A percentile compares a stretch with the other conserved stretches of the same genome.
These are phyloP conservation scores for Collybia sp. DNA, from an alignment of 768 basidiomycete genomes.

Conservation along the genomic window DNA sequence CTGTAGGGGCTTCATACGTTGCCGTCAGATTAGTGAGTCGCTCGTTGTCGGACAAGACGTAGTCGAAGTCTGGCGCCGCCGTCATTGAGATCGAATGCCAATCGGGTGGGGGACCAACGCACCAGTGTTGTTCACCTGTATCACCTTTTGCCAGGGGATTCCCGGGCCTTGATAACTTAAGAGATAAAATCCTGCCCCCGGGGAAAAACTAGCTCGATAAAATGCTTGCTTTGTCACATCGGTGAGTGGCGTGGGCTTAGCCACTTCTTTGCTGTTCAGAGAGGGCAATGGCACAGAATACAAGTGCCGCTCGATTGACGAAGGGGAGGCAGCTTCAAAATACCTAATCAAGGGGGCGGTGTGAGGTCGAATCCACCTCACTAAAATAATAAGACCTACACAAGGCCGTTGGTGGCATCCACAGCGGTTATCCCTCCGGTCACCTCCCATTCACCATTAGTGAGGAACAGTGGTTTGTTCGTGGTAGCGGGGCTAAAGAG, in stretches of 20 bases:
- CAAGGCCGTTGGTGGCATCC: slow-evolving; percentile 58
- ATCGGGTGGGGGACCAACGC: slow-evolving; percentile 8
- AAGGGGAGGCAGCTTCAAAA: slow-evolving; percentile 81
- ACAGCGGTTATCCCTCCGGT: slow-evolving; percentile 68
- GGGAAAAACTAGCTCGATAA: slow-evolving; percentile 75
- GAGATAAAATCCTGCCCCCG: slow-evolving; percentile 80
- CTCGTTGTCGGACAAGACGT: slow-evolving; percentile 69
- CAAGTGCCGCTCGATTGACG: slow-evolving; percentile 78
- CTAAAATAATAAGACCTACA: slow-evolving; percentile 72
- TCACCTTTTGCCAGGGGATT: slow-evolving; percentile 83
- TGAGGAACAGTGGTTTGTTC: slow-evolving; percentile 74
- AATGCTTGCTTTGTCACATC: slow-evolving; percentile 49
- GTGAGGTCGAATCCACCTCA: too few species aligned
- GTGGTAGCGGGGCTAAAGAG: slow-evolving; percentile 78
- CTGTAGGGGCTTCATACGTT: slow-evolving; percentile 68
- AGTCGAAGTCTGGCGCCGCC: slow-evolving; percentile 45
- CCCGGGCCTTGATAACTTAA: slow-evolving; percentile 76
- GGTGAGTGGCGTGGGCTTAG: slow-evolving; percentile 45
- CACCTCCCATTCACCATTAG: slow-evolving; percentile 89
- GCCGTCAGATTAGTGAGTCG: slow-evolving; percentile 56
- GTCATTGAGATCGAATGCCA: not conserved
- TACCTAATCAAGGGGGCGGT: slow-evolving; percentile 53
- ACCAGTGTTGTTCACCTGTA: slow-evolving; percentile 47
- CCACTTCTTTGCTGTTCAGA: slow-evolving; percentile 25
- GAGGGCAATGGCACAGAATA: slow-evolving; percentile 75